Conservation (phyloP, 2,329 filamentous ascomycete species). For the Nothopassalora personata region DNA sequence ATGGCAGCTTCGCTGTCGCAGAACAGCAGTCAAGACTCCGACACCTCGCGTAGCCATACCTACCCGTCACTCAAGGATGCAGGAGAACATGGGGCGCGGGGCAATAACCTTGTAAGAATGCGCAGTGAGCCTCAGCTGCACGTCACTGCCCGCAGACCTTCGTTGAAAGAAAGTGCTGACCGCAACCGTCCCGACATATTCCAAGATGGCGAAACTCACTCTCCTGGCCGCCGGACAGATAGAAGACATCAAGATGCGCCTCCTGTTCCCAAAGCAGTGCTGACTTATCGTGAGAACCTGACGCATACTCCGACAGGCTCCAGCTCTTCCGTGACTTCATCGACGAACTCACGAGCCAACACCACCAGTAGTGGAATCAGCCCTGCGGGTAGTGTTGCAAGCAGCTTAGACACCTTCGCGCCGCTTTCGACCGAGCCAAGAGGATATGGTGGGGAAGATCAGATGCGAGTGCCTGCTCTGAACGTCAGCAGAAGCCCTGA, state of each 20-base stretch:
- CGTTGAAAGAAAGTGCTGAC: neutral
- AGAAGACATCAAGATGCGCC: constrained; percentile 32
- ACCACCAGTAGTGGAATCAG: constrained; percentile 29
- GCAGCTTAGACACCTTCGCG: constrained; percentile 29
- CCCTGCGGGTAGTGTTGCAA: constrained; percentile 29
- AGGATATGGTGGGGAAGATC: constrained; percentile 23
- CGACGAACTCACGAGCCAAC: constrained; percentile 18
- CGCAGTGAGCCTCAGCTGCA: constrained; percentile 21
- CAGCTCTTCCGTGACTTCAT: constrained; percentile 28
- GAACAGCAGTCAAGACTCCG: constrained; percentile 3
- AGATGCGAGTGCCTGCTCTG: constrained; percentile 22
- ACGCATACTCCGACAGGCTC: constrained; percentile 29
- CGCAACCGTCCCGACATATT: neutral
- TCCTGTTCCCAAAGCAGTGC: constrained; percentile 28
- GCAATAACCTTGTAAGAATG: constrained; percentile 7
- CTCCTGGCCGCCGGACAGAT: no score
- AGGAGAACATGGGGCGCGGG: neutral
- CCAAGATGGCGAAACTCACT: neutral
- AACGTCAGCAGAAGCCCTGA: constrained; percentile 20
- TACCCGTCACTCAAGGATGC: constrained; percentile 10
- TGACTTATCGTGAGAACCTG: constrained; percentile 24
- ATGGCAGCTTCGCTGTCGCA: constrained; percentile 12
- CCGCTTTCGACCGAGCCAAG: constrained; percentile 12
- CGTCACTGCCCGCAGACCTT: constrained; percentile 11
- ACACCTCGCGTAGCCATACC: constrained; percentile 19